phyloP scores from a whole-genome alignment of 441 rosid species.

The Aquilaria agallochum region DNA sequence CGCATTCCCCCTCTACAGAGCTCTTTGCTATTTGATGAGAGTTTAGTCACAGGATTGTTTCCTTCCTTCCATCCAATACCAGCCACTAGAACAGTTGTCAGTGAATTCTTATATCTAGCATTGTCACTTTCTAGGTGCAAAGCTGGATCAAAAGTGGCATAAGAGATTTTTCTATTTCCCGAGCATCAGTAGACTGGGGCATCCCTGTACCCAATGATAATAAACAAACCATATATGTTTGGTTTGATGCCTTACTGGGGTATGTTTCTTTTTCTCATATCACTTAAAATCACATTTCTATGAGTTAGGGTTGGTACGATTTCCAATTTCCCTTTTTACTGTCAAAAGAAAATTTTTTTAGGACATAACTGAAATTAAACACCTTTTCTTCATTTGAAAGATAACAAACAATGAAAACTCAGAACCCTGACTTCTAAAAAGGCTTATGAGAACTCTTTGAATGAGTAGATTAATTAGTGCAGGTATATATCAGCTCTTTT shows the following conservation, averaged over 20 bases:
- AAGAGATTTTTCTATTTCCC: constrained; percentile 89
- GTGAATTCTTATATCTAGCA: constrained; percentile 9
- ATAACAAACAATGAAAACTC: too few species aligned
- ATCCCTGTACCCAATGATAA: constrained; percentile 90
- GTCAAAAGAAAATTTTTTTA: background rate
- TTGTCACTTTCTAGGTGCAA: constrained; percentile 65
- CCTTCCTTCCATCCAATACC: background rate
- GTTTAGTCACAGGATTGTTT: background rate
- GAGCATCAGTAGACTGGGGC: constrained; percentile 97
- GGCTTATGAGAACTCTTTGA: constrained; percentile 3
- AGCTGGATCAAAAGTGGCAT: constrained; percentile 85
- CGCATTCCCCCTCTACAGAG: too few species aligned
- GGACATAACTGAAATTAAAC: background rate
- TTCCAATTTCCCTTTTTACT: constrained; percentile 5
- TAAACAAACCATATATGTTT: constrained; percentile 91
- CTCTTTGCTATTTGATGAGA: background rate
- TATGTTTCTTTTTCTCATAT: constrained; percentile 23
- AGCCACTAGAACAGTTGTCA: too few species aligned
- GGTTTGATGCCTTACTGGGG: constrained; percentile 99
- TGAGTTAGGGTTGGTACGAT: background rate
- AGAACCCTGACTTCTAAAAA: background rate
- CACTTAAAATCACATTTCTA: background rate
- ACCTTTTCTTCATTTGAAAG: background rate
- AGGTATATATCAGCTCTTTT: constrained; percentile 89
- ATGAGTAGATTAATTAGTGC: constrained; percentile 17